Conservation (phyloP, 2,329 filamentous ascomycete species). For the Amylocarpus encephaloides region DNA sequence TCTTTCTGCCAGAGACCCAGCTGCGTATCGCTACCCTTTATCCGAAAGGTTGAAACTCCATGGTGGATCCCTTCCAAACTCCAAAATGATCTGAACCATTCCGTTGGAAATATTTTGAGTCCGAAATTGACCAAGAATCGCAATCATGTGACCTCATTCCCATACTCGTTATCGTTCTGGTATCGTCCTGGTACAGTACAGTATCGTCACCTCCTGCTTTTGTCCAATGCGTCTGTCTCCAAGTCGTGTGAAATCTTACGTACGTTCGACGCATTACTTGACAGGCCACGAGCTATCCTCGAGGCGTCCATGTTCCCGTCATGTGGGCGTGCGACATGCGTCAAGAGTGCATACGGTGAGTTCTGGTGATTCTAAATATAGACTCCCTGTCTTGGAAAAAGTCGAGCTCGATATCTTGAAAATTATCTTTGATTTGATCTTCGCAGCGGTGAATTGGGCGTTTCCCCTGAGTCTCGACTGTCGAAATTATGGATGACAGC, state of each 20-base stretch:
- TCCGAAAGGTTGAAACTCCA: too few species aligned
- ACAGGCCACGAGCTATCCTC: conserved; percentile 1
- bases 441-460: not conserved
- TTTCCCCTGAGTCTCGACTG: not conserved
- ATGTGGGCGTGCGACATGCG: not conserved
- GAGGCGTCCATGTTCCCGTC: too few species aligned
- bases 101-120: too few species aligned
- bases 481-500: not conserved
- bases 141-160: too few species aligned
- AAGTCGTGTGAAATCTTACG: not conserved
- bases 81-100: too few species aligned
- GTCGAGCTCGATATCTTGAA: not conserved
- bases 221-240: not conserved
- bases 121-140: too few species aligned
- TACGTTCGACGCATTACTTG: not conserved
- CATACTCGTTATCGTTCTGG: too few species aligned
- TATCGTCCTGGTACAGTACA: too few species aligned
- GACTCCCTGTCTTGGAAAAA: not conserved
- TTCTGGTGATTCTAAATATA: not conserved
- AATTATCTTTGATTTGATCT: not conserved
- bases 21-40: too few species aligned
- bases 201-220: not conserved
- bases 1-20: not conserved
- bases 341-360: not conserved
- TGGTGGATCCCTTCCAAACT: too few species aligned